Evolutionary conservation across 192 early-diverging fungal species (phyloP), one percentile per base, ranked within the genome.

Genomic region (Allomyces macrogynus): DNA sequence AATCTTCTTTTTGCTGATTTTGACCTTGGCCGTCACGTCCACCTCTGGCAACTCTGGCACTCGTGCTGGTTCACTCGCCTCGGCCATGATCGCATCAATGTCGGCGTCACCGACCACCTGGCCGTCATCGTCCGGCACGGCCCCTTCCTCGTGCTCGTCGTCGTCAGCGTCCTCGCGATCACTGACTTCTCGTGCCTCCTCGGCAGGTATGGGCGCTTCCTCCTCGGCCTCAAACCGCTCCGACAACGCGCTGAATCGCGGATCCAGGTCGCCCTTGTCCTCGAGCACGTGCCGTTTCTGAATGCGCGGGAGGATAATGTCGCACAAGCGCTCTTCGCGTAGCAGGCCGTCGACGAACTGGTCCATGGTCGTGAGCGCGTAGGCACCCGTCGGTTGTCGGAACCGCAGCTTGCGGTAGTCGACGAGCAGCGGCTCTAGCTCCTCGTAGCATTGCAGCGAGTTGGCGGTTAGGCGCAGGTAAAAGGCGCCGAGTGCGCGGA

Each of bases 281-380:
- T 95, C 95, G 9, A 97, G 73, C 14, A 86, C 73, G 67, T 88
- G 69, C 12, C 94, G 81, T 32, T 86, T 87, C 7, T 82, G 81
- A 20, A 99, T 67, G 26, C 84, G 78, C 4, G 95, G 95, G 32
- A 99, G 71, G n/a, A 92, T 89, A 2, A 88, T 84, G 73, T 91
- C 89, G 66, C 89, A 96, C 4, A 90, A 87, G 42, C 85, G 80
- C 18, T 88, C 83, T 24, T 88, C 82, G 14, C 77, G 70, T 62
- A 98, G 74, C 23, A 98, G 74, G 24, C 84, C 74, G 70, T 99
- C 91, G 27, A 93, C 81, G 71, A 96, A 94, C 71, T 91, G 86
- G 68, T 97, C 94, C 84, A 99, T 85, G 67, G 82, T 76, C 5
- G 84, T 84, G 10, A 90, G 67, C 32, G 72, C 70, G 42, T 69